Conservation (phyloP, 176 grass and related monocot genomes). For the Raddia guianensis region DNA sequence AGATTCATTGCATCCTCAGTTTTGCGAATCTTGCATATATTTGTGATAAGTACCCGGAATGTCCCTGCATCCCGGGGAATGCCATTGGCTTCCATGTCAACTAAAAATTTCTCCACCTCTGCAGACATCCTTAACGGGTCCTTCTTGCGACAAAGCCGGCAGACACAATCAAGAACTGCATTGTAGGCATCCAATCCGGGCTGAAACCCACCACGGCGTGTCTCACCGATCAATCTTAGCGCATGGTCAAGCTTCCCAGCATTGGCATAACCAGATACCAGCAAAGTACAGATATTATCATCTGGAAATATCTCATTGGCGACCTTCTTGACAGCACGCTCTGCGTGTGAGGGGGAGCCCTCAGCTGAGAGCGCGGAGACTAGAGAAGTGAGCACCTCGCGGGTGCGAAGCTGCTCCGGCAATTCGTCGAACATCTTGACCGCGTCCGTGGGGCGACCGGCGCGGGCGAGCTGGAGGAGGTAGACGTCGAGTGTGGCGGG, state of each 20-base stretch:
- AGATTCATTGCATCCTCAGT: slow-evolving; percentile 85
- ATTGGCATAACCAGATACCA: slow-evolving; percentile 82
- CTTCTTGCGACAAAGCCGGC: slow-evolving; percentile 75
- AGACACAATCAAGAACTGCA: slow-evolving; percentile 82
- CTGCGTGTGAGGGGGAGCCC: slow-evolving; percentile 68
- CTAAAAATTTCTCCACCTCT: slow-evolving; percentile 80
- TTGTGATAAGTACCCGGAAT: slow-evolving; percentile 75
- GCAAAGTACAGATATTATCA: slow-evolving; percentile 69
- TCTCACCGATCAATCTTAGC: slow-evolving; percentile 74
- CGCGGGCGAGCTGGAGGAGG: slow-evolving; percentile 52
- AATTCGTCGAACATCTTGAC: slow-evolving; percentile 74
- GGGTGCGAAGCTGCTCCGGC: slow-evolving; percentile 44
- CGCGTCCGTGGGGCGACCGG: slow-evolving; percentile 65
- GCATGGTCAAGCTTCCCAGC: slow-evolving; percentile 88
- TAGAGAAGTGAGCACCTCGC: slow-evolving; percentile 53
- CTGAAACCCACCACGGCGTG: slow-evolving; percentile 67
- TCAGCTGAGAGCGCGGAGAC: slow-evolving; percentile 58
- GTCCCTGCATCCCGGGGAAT: slow-evolving; percentile 78
- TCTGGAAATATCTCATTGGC: slow-evolving; percentile 81
- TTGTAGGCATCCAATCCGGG: slow-evolving; percentile 72
- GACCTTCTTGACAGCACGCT: slow-evolving; percentile 66
- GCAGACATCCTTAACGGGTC: slow-evolving; percentile 63
- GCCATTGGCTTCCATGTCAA: slow-evolving; percentile 81
- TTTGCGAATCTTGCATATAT: slow-evolving; percentile 89
- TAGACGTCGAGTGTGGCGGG: slow-evolving; percentile 56